These are phyloP conservation scores for Nitzschia putrida DNA, from an alignment of 108 stramenopile species.

Conservation along the genomic window DNA sequence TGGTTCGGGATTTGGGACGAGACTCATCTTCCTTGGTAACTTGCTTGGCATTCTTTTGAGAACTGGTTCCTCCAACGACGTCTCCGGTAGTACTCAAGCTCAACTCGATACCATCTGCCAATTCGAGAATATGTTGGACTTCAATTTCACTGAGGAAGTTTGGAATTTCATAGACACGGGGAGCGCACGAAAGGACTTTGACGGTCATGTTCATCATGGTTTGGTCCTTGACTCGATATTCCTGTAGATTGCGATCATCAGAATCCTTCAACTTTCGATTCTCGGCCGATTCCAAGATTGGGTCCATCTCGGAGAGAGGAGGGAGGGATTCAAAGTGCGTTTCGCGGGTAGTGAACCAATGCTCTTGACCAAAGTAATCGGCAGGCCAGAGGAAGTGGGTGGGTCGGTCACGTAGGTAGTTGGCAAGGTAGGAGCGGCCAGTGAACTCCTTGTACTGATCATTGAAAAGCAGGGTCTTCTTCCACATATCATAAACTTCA, in stretches of 20 bases:
- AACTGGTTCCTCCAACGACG: slow-evolving; percentile 29
- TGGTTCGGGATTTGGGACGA: slow-evolving; percentile 64
- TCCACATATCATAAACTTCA: slow-evolving; percentile 45
- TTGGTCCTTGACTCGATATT: slow-evolving; percentile 58
- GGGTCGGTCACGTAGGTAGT: slow-evolving; percentile 47
- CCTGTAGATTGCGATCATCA: slow-evolving; percentile 53
- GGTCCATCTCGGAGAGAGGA: slow-evolving; percentile 33
- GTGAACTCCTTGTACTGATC: slow-evolving; percentile 68
- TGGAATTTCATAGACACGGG: slow-evolving; percentile 84
- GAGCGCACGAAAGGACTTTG: slow-evolving; percentile 64
- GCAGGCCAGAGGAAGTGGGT: slow-evolving; percentile 75
- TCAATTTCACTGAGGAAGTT: slow-evolving; percentile 83
- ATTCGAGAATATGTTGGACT: slow-evolving; percentile 81
- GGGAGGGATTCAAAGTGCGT: slow-evolving; percentile 69
- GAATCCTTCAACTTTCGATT: slow-evolving; percentile 44
- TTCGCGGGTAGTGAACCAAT: slow-evolving; percentile 76
- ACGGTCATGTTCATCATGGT: slow-evolving; percentile 73
- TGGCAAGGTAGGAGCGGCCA: slow-evolving; percentile 55
- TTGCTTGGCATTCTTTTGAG: background rate
- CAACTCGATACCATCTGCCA: slow-evolving; percentile 57
- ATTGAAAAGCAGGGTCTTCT: slow-evolving; percentile 52
- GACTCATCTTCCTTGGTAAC: background rate
- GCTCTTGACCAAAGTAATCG: slow-evolving; percentile 80
- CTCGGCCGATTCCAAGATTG: slow-evolving; percentile 25
- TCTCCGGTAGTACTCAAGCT: slow-evolving; percentile 57